phyloP scores from a whole-genome alignment of 208 protist genomes.

The Tritrichomonas musculus region DNA sequence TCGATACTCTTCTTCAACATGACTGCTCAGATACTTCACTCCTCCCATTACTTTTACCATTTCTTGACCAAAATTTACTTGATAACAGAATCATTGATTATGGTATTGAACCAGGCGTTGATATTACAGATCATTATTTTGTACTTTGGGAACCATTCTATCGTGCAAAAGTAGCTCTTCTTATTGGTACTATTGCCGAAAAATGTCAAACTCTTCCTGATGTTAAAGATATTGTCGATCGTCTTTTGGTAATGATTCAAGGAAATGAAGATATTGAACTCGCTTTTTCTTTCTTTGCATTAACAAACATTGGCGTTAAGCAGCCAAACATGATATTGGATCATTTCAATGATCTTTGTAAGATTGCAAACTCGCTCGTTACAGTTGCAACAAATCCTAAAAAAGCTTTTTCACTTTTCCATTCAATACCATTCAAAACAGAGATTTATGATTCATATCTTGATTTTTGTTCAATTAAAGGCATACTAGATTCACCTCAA shows the following conservation, averaged over 20 bases:
- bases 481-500: neutral
- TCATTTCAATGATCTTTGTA: neutral
- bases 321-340: neutral
- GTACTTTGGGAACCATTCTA: slow-evolving; percentile 27
- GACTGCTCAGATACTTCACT: neutral
- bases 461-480: neutral
- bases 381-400: neutral
- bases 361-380: neutral
- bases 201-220: neutral
- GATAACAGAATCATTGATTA: neutral
- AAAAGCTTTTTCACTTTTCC: neutral
- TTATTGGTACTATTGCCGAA: neutral
- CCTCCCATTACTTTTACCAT: neutral
- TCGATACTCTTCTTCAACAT: neutral
- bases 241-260: neutral
- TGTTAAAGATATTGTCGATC: neutral
- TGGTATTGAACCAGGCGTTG: neutral
- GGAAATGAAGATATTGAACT: neutral
- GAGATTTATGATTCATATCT: slow-evolving; percentile 2
- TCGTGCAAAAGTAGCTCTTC: neutral
- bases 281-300: neutral
- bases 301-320: neutral
- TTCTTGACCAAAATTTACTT: neutral
- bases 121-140: slow-evolving; percentile 17
- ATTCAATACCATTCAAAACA: neutral